Base-by-base conservation (phyloP, 2,329 filamentous ascomycete genomes). In the Aspergillus hiratsukae region DNA sequence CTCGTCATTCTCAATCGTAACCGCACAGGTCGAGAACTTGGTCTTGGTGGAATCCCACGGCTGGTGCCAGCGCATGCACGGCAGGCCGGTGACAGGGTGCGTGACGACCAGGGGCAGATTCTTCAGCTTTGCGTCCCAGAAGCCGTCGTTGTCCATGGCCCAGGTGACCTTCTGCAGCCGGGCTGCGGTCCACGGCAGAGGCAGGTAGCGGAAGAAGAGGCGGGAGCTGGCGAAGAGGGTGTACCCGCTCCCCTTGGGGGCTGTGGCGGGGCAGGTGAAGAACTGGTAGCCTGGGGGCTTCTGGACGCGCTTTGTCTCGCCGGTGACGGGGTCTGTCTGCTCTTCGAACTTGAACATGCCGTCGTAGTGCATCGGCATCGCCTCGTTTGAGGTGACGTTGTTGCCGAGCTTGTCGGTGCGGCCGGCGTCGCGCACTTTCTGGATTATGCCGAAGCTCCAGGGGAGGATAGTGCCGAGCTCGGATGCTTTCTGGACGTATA, bases 341-440 rank as follows among this genome's bases (percentile, higher is more conserved):
- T 78, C 78, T 9, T 74, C 72, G 0, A 80, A 79, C 62, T 83
- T 83, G 72, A 83, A 84, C 28, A 83, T 68, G 0, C 82, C 82
- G 51, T 84, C 82, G 40, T 78, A 84, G 60, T 84, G 82, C 66
- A 82, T 82, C 0, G 82, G 81, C 81, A 84, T 83, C 58, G 78
- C 78, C 56, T 83, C 81, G 1, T 76, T 74, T 0, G 79, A 81
- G 1, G 82, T 72, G 2, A 83, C 80, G 43, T 83, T 83, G 59
- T 83, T 83, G 21, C 78, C 67, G 0, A 77, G 75, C 10, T 72
- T 68, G 0, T 75, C 73, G 5, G 79, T 72, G 1, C 68, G 65
- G 0, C 78, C 79, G 1, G 72, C 71, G 58, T 82, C 80, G 58
- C 80, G 81, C 41, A 83, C 79, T 52, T 81, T 78, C 1, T 81